phyloP scores from a whole-genome alignment of 345 rosid species.

The Eucalyptus caleyi region DNA sequence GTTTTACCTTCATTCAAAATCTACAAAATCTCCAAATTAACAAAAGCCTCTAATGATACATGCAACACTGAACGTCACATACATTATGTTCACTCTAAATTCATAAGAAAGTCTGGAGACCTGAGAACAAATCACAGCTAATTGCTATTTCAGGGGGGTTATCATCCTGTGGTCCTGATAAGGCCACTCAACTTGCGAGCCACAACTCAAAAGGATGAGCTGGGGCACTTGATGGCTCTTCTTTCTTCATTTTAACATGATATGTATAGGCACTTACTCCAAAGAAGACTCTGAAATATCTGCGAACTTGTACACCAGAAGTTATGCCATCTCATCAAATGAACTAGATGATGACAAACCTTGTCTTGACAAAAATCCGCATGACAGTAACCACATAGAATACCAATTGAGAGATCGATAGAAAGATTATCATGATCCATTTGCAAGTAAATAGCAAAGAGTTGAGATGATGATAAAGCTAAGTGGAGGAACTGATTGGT shows the following conservation, averaged over 20 bases:
- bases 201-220: neutral
- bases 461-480: conserved; percentile 49
- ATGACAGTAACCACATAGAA: conserved; percentile 58
- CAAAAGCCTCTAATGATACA: neutral
- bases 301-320: no score
- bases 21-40: conserved; percentile 31
- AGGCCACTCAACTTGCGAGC: neutral
- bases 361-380: conserved; percentile 51
- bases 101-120: neutral
- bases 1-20: neutral
- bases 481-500: conserved; percentile 65
- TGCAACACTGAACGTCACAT: neutral
- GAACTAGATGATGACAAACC: conserved; percentile 26
- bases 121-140: neutral
- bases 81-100: neutral
- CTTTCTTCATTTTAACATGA: neutral
- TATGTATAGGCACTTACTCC: neutral
- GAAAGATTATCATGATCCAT: conserved; percentile 30
- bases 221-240: neutral
- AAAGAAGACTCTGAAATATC: neutral
- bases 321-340: neutral
- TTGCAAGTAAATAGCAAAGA: conserved; percentile 66
- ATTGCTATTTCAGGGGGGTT: neutral
- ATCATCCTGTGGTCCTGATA: neutral
- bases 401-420: conserved; percentile 46